Percentiles rank a stretch among this genome's conserved stretches.
Evolutionary conservation across 1,284 basidiomycete genomes (phyloP).

Genomic region (Leccinum angustisporum): DNA sequence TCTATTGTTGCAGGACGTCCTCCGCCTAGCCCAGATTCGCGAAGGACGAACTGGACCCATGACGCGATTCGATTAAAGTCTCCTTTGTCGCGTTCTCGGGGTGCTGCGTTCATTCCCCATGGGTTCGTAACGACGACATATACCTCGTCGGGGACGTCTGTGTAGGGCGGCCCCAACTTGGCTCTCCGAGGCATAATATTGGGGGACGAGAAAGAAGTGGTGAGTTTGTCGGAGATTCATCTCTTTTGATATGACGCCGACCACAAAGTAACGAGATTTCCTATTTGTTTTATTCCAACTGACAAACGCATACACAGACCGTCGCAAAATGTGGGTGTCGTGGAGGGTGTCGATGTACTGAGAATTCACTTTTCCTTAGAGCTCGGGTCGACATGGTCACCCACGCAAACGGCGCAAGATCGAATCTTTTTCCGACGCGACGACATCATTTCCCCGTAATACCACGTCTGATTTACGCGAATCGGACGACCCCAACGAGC

Average conservation of each 20-base stretch:
- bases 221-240: conserved; percentile 16
- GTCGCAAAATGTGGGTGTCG: conserved; percentile 50
- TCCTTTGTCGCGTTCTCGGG: conserved; percentile 7
- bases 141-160: conserved; percentile 18
- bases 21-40: conserved; percentile 17
- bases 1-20: conserved; percentile 20
- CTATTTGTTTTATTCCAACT: conserved; percentile 1
- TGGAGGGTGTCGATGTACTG: conserved; percentile 39
- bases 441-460: conserved; percentile 3
- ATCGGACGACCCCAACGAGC: neutral
- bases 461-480: neutral
- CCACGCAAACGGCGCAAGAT: conserved; percentile 37
- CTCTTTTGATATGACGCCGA: conserved; percentile 1
- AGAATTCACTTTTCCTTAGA: conserved; percentile 2
- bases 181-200: conserved; percentile 20
- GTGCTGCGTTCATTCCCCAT: conserved; percentile 19
- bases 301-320: conserved; percentile 20
- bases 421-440: conserved; percentile 5
- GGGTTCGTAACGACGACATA: conserved; percentile 30
- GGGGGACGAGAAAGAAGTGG: neutral
- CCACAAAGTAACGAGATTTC: conserved; percentile 20
- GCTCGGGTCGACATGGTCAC: conserved; percentile 6
- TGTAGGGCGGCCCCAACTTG: conserved; percentile 32
- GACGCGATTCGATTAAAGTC: conserved; percentile 27
- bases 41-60: conserved; percentile 29